Evolutionary conservation across 2,329 filamentous ascomycete genomes (phyloP).

Genomic region (Verticillium dahliae): DNA sequence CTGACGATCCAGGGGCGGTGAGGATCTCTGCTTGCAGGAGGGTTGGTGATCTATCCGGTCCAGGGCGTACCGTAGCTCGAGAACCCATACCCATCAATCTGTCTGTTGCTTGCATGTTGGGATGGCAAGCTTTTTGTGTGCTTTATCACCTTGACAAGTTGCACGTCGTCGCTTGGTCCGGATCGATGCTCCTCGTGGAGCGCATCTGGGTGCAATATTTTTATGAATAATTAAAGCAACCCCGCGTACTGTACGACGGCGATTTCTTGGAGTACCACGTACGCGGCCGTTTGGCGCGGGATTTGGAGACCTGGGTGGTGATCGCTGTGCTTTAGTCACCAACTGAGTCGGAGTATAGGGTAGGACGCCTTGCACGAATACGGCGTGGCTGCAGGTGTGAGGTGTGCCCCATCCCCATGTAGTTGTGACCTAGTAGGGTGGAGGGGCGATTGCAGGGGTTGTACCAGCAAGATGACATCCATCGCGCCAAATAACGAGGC

Average conservation of each 20-base stretch:
- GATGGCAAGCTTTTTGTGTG: neutral
- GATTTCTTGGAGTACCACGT: neutral
- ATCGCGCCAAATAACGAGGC: neutral
- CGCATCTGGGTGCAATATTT: neutral
- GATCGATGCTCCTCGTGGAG: neutral
- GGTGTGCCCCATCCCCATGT: neutral
- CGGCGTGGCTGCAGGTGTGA: neutral
- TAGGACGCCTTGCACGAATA: neutral
- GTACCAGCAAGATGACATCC: slow-evolving; percentile 23
- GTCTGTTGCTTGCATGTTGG: slow-evolving; percentile 2
- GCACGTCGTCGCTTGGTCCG: neutral
- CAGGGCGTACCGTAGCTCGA: neutral
- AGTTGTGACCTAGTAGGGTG: slow-evolving; percentile 1
- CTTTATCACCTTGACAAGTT: neutral
- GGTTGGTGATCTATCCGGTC: neutral
- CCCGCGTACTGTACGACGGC: neutral
- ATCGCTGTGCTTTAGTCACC: neutral
- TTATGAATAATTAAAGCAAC: neutral
- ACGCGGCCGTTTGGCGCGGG: neutral
- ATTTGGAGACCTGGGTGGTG: neutral
- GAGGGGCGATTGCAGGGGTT: slow-evolving; percentile 13
- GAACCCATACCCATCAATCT: neutral
- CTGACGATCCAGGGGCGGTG: slow-evolving; percentile 4
- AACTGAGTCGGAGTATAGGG: neutral
- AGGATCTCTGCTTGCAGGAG: neutral